Evolutionary conservation across 345 rosid genomes (phyloP).

Genomic region (Sonneratia alba): DNA sequence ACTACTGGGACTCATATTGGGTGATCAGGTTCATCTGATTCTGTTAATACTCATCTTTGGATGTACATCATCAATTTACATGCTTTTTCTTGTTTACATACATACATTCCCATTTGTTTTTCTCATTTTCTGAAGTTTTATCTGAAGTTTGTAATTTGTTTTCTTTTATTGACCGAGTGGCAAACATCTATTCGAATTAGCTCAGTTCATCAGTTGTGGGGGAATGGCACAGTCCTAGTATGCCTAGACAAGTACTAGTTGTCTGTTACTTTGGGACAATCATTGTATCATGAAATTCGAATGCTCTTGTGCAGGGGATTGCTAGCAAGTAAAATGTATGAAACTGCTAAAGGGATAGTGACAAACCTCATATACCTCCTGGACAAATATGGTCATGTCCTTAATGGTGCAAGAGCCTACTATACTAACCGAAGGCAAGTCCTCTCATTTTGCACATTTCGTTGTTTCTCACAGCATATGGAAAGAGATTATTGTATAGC

Average conservation of each 20-base stretch:
- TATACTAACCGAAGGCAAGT: constrained; percentile 78
- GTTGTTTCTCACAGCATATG: neutral
- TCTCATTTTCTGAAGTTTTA: neutral
- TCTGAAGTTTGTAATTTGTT: too few relatives aligned
- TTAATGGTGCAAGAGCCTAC: constrained; percentile 73
- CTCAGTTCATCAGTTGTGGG: too few relatives aligned
- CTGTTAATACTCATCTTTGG: neutral
- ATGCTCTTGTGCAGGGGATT: constrained; percentile 52
- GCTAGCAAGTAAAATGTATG: constrained; percentile 75
- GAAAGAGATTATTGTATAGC: neutral
- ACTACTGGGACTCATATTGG: constrained; percentile 98
- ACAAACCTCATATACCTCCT: constrained; percentile 58
- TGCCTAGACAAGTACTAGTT: neutral
- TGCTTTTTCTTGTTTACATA: too few relatives aligned
- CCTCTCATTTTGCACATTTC: neutral
- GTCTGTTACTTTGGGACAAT: neutral
- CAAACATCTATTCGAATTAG: too few relatives aligned
- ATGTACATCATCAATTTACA: neutral
- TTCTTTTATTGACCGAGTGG: too few relatives aligned
- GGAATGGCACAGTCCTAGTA: too few relatives aligned
- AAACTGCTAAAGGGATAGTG: constrained; percentile 63
- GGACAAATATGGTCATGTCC: constrained; percentile 60
- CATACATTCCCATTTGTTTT: neutral
- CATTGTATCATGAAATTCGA: neutral
- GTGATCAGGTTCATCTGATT: constrained; percentile 48